These are phyloP conservation scores for Arxiozyma telluris DNA, from an alignment of 1,139 yeast genomes.

Conservation along the genomic window DNA sequence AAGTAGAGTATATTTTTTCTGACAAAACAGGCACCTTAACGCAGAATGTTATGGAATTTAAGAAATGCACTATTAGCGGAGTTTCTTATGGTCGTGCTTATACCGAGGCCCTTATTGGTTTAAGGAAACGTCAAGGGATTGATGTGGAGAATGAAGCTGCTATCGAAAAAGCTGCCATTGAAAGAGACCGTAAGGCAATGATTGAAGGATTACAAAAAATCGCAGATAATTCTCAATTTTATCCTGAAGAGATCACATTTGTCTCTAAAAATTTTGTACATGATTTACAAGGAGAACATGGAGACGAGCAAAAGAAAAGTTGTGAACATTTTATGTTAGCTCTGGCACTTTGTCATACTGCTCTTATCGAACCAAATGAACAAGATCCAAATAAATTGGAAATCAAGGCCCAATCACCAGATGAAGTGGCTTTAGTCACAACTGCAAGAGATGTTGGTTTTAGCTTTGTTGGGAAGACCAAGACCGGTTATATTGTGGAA, in stretches of 20 bases:
- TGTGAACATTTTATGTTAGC: constrained; percentile 78
- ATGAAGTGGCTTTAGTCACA: constrained; percentile 90
- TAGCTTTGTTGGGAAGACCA: constrained; percentile 65
- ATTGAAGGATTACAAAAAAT: constrained; percentile 41
- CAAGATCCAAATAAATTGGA: constrained; percentile 48
- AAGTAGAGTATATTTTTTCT: constrained; percentile 88
- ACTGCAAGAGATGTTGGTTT: constrained; percentile 95
- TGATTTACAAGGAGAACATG: constrained; percentile 44
- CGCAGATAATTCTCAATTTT: constrained; percentile 44
- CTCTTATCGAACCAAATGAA: constrained; percentile 62
- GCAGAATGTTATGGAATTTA: constrained; percentile 95
- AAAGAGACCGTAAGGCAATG: constrained; percentile 59
- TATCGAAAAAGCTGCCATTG: constrained; percentile 53
- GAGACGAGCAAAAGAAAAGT: constrained; percentile 50
- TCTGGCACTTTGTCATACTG: constrained; percentile 86
- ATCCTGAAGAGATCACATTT: constrained; percentile 63
- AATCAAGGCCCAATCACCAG: constrained; percentile 93
- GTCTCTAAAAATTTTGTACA: constrained; percentile 60
- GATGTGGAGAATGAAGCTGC: constrained; percentile 64
- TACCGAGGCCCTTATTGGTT: constrained; percentile 91
- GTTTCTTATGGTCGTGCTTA: constrained; percentile 83
- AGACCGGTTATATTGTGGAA: constrained; percentile 58
- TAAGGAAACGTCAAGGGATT: constrained; percentile 78
- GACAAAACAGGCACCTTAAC: constrained; percentile 97
- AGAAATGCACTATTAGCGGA: constrained; percentile 85